These are phyloP conservation scores for Neofusicoccum sp. DNA, from an alignment of 2,329 filamentous ascomycete species.

Conservation along the genomic window DNA sequence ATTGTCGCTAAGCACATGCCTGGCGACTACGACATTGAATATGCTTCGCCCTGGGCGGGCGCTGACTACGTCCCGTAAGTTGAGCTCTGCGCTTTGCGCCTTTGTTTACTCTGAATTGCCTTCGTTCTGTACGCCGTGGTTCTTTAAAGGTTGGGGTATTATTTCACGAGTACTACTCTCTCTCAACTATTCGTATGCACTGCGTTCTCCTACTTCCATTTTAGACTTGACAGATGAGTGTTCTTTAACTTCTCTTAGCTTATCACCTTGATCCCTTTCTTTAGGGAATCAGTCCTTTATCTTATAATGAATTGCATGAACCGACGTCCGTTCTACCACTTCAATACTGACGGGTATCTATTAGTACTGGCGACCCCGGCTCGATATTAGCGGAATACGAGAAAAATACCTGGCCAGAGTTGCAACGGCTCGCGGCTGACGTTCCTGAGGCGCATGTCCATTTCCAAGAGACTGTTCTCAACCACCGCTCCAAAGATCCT, in stretches of 20 bases:
- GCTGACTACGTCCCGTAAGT: slow-evolving; percentile 69
- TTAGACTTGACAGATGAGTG: too few species aligned
- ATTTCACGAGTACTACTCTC: too few species aligned
- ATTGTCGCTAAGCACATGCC: slow-evolving; percentile 88
- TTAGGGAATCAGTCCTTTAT: too few species aligned
- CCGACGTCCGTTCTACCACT: too few species aligned
- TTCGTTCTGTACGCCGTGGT: too few species aligned
- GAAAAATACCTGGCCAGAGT: slow-evolving; percentile 48
- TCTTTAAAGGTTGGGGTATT: too few species aligned
- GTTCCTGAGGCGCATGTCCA: slow-evolving; percentile 79
- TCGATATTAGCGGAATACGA: slow-evolving; percentile 46
- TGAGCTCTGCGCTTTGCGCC: not conserved
- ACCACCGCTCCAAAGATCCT: slow-evolving; percentile 67
- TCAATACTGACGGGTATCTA: not conserved
- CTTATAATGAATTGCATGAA: not conserved
- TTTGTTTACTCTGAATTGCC: not conserved
- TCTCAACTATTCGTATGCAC: too few species aligned
- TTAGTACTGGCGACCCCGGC: slow-evolving; percentile 44
- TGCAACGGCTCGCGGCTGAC: slow-evolving; percentile 53
- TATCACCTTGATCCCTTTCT: too few species aligned
- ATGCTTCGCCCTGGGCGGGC: slow-evolving; percentile 86
- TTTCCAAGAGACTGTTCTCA: slow-evolving; percentile 65
- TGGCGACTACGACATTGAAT: slow-evolving; percentile 89
- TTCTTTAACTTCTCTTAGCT: too few species aligned
- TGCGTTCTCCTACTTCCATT: too few species aligned